A percentile compares a stretch with the other conserved stretches of the same genome.
phyloP scores from a whole-genome alignment of 805 yeast genomes.

The Wilhelminamyces savonicus region DNA sequence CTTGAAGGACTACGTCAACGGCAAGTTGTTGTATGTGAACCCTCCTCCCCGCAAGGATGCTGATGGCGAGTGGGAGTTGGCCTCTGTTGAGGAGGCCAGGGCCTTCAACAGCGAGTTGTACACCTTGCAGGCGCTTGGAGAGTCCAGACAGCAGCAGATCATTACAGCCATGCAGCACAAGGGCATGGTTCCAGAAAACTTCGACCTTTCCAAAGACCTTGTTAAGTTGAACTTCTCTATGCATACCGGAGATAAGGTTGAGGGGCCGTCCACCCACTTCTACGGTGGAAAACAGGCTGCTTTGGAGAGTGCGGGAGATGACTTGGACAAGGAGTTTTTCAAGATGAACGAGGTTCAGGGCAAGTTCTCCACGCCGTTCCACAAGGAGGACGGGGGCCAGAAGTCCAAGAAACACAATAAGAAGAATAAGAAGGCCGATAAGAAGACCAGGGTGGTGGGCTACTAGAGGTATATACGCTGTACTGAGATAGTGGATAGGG shows the following conservation, averaged over 20 bases:
- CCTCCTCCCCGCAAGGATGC: slow-evolving; percentile 74
- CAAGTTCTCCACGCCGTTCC: slow-evolving; percentile 66
- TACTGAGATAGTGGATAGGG: too few species aligned
- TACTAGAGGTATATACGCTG: too few species aligned
- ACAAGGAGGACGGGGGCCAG: slow-evolving; percentile 32
- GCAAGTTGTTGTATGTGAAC: slow-evolving; percentile 73
- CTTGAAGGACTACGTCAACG: slow-evolving; percentile 91
- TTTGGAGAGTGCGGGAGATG: slow-evolving; percentile 69
- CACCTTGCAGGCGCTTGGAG: slow-evolving; percentile 59
- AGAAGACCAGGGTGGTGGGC: too few species aligned
- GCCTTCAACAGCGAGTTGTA: slow-evolving; percentile 73
- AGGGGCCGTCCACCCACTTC: slow-evolving; percentile 31
- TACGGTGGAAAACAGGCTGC: slow-evolving; percentile 85
- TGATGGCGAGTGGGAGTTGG: slow-evolving; percentile 54
- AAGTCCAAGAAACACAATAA: slow-evolving; percentile 59
- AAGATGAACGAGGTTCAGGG: slow-evolving; percentile 61
- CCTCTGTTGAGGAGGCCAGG: slow-evolving; percentile 32
- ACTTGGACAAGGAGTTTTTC: slow-evolving; percentile 83
- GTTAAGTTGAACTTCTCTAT: slow-evolving; percentile 71
- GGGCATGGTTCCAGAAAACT: slow-evolving; percentile 42
- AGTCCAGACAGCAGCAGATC: slow-evolving; percentile 67
- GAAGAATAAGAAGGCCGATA: slow-evolving; percentile 64
- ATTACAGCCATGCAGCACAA: slow-evolving; percentile 54
- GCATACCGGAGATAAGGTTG: slow-evolving; percentile 46
- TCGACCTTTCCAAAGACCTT: slow-evolving; percentile 67